Evolutionary conservation across 75 land plant species (phyloP), one percentile per base, ranked within the genome.

Genomic region (Cupressus sempervirens): DNA sequence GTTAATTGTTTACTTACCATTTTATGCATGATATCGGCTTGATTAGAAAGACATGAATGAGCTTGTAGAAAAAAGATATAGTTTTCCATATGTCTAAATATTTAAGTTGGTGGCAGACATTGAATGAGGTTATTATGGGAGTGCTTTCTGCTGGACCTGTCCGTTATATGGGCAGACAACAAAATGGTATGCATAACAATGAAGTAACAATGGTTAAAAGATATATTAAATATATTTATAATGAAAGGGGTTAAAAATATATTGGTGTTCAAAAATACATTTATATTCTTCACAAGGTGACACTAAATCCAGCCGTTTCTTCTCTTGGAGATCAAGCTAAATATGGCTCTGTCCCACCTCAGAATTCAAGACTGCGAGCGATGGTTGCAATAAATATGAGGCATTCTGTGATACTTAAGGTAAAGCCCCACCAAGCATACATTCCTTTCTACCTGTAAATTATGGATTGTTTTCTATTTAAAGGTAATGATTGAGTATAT

Each of bases 101-200:
- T 29, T 43, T 14, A 32, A 29, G 35, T 58, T 26, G 26, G 20
- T 45, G n/a, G 12, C 46, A 77, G 81, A 43, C 81, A 43, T 20
- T 43, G 81, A 77, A 77, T 43, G 81, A 77, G 43, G 81, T 77
- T 0, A 43, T 77, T 10, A 77, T 77, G 81, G 81, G 81, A 43
- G 46, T 3, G 12, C 45, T 77, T 43, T 77, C 81, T 38, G 81
- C 81, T 41, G 81, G 81, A 43, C 7, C 43, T 9, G 13, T 43
- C n/a, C 48, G 81, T 18, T 77, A 77, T 77, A 7, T 77, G 46
- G 26, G 46, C 45, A 23, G 53, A 13, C 13, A 26, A 72, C 30
- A 10, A 72, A 12, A 72, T 32, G 35, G n/a, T 45, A 45, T 0
- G 45, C 8, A 45, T 11, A 8, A 5, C 40, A 43, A 8, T 20